Base-by-base conservation (phyloP, 2,329 filamentous ascomycete species). In the Ramularia endophylla region DNA sequence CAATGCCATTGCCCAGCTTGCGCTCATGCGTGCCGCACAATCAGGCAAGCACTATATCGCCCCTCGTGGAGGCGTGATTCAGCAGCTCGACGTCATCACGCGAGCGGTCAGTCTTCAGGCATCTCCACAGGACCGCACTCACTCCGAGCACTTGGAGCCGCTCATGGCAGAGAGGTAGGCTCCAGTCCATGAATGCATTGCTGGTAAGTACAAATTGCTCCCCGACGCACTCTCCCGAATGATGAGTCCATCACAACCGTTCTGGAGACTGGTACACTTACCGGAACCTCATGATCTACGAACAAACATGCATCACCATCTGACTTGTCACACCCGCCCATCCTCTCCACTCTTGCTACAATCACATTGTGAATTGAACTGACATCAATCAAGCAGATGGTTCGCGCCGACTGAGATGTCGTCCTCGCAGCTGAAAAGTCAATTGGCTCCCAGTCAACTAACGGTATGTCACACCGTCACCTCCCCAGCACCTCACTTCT, bases 251-350 rank as follows among this genome's bases (percentile, higher is more conserved):
- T 55, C 59, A 61, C 56, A 57, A 53, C 48, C 53, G 59, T 63
- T 62, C 59, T 50, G 58, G 61, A 49, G 61, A 63, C 46, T 25
- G 22, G 22, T 25, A 25, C 22, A 25, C 22, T 25, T 25, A 25
- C 22, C 22, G 22, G 22, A 25, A 40, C 39, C 46, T 45, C 46
- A 57, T 64, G 60, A 61, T 55, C 61, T 58, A 54, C 39, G 59
- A 61, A 64, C 58, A 57, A 62, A 63, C 61, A 64, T 64, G 61
- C 61, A 64, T 61, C 59, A 64, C 61, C 61, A 64, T 64, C 61
- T 64, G 61, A 64, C 32, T 56, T 25, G 22, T 25, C 22, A 6
- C 22, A 6, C 11, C 22, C 11, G 22, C 22, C 22, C 22, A 25
- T 25, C 6, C 22, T 25, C 11, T 6, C 22, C 22, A n/a, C 53